phyloP scores from a whole-genome alignment of 345 rosid genomes.

The Gossypium anomalum region DNA sequence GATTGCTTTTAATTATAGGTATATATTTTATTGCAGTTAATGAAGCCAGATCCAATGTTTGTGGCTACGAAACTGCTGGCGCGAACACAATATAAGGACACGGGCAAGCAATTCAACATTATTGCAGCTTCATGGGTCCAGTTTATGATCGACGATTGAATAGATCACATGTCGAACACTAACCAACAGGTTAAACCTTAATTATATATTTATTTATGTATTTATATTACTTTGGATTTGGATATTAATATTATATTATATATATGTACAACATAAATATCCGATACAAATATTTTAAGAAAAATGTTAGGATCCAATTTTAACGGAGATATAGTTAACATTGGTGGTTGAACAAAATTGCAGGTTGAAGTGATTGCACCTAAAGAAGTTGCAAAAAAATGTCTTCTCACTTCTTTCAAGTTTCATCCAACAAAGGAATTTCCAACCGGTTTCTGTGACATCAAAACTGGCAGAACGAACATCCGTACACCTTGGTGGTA shows the following conservation, averaged over 20 bases:
- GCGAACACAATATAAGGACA: slow-evolving; percentile 35
- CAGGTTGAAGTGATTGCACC: slow-evolving; percentile 57
- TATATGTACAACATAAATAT: too few species aligned
- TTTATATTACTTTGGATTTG: background rate
- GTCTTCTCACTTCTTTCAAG: slow-evolving; percentile 49
- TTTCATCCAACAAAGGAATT: slow-evolving; percentile 49
- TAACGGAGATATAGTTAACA: background rate
- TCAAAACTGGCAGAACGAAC: slow-evolving; percentile 39
- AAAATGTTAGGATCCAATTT: too few species aligned
- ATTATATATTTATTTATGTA: background rate
- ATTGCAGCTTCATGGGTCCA: slow-evolving; percentile 62
- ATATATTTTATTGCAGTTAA: slow-evolving; percentile 12
- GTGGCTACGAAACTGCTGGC: slow-evolving; percentile 48
- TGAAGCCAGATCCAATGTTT: slow-evolving; percentile 41
- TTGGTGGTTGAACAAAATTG: background rate
- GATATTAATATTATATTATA: background rate
- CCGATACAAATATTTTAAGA: too few species aligned
- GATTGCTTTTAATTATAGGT: too few species aligned
- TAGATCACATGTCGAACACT: slow-evolving; percentile 55
- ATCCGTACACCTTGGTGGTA: slow-evolving; percentile 62
- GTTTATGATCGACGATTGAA: slow-evolving; percentile 63
- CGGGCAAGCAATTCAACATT: slow-evolving; percentile 57
- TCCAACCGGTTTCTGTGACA: slow-evolving; percentile 40
- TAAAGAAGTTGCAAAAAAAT: slow-evolving; percentile 34
- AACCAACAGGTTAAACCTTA: slow-evolving; percentile 30